phyloP scores from a whole-genome alignment of 345 rosid genomes.

The Citrus mangshanensis region DNA sequence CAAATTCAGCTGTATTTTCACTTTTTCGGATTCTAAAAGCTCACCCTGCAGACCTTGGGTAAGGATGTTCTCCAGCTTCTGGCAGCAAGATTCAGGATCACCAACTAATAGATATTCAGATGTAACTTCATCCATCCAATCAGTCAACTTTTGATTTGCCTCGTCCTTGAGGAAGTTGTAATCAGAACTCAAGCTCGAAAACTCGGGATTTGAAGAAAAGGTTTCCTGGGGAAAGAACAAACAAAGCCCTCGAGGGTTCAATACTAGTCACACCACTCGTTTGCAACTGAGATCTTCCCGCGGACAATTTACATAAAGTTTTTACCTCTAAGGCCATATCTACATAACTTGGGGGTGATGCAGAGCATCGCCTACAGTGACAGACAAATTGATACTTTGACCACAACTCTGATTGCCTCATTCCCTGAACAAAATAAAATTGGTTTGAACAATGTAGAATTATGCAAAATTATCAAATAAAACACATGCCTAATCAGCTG shows the following conservation, averaged over 20 bases:
- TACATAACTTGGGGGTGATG: slow-evolving; percentile 49
- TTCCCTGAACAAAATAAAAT: slow-evolving; percentile 33
- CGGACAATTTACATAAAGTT: not conserved
- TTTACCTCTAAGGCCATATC: slow-evolving; percentile 64
- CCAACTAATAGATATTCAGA: slow-evolving; percentile 47
- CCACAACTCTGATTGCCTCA: slow-evolving; percentile 65
- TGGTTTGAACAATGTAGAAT: not conserved
- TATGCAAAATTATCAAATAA: not conserved
- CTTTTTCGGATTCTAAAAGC: slow-evolving; percentile 13
- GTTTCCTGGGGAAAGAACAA: slow-evolving; percentile 42
- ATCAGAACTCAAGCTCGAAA: slow-evolving; percentile 18
- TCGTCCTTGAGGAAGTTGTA: slow-evolving; percentile 29
- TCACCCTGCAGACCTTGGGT: slow-evolving; percentile 33
- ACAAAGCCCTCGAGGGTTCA: not conserved
- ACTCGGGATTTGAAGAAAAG: slow-evolving; percentile 20
- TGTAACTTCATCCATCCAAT: slow-evolving; percentile 46
- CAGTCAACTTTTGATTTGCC: slow-evolving; percentile 34
- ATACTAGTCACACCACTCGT: not conserved
- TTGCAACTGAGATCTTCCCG: not conserved
- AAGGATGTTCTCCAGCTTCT: slow-evolving; percentile 58
- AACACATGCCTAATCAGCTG: not conserved
- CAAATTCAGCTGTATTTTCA: slow-evolving; percentile 23
- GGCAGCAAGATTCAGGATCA: slow-evolving; percentile 57
- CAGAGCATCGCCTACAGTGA: slow-evolving; percentile 56
- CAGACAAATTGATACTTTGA: slow-evolving; percentile 66